Conservation (phyloP, 2,329 filamentous ascomycete genomes). For the Paraphoma sp. region DNA sequence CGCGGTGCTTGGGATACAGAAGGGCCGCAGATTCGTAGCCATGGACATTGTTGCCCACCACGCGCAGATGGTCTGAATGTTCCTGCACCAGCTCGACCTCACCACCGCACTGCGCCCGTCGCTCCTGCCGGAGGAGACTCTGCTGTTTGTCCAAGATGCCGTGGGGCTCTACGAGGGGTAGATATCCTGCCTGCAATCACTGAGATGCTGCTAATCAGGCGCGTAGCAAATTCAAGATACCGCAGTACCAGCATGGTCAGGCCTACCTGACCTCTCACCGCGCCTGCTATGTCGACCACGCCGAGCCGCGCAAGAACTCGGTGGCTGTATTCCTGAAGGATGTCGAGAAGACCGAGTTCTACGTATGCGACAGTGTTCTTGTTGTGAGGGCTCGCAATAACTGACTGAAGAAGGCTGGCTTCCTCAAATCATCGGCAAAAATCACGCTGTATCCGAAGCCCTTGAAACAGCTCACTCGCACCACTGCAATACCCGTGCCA, state of each 20-base stretch:
- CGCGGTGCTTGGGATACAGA: slow-evolving; percentile 5
- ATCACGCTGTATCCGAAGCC: slow-evolving; percentile 87
- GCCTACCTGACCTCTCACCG: slow-evolving; percentile 96
- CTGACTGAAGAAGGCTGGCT: slow-evolving; percentile 70
- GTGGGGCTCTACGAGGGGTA: slow-evolving; percentile 98
- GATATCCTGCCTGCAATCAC: background rate
- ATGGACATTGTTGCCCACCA: slow-evolving; percentile 19
- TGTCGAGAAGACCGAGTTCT: slow-evolving; percentile 85
- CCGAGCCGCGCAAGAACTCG: slow-evolving; percentile 83
- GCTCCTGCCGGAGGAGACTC: slow-evolving; percentile 89
- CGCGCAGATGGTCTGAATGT: slow-evolving; percentile 73
- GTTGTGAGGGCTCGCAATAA: background rate
- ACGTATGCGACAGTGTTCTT: slow-evolving; percentile 27
- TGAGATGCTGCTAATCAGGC: slow-evolving; percentile 14
- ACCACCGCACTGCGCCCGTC: slow-evolving; percentile 94
- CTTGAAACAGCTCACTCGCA: slow-evolving; percentile 67
- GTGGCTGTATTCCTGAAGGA: slow-evolving; percentile 87
- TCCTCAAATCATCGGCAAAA: slow-evolving; percentile 93
- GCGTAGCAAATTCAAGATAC: slow-evolving; percentile 88
- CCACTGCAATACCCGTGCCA: slow-evolving; percentile 54
- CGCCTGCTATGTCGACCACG: slow-evolving; percentile 91
- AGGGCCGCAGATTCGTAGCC: slow-evolving; percentile 11
- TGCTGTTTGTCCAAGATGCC: slow-evolving; percentile 96
- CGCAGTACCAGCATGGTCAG: slow-evolving; percentile 92
- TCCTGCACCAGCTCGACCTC: slow-evolving; percentile 92